A percentile compares a stretch with the other conserved stretches of the same genome.
These are phyloP conservation scores for Eucalyptus sp. DNA, from an alignment of 345 rosid genomes.

Conservation along the genomic window DNA sequence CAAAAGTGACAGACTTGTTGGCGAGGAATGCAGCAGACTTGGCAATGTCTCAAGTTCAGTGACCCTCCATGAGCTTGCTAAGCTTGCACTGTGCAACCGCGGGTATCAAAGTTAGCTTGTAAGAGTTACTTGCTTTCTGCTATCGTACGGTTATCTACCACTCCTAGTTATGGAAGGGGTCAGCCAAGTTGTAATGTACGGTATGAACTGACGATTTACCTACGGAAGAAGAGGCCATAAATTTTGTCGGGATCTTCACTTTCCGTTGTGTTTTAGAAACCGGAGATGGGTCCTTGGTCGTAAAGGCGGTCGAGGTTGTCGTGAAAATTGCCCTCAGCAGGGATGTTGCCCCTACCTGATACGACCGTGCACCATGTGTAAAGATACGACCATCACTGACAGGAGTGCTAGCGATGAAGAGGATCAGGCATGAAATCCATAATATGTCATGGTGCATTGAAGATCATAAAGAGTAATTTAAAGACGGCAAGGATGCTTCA, in stretches of 20 bases:
- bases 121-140: too few relatives aligned
- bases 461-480: background rate
- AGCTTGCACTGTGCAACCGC: accelerated
- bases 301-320: background rate
- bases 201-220: background rate
- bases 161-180: too few relatives aligned
- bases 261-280: background rate
- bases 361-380: background rate
- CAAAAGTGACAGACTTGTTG: too few relatives aligned
- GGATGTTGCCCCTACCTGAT: background rate
- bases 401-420: background rate
- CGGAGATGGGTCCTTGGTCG: background rate
- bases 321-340: background rate
- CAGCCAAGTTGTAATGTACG: too few relatives aligned
- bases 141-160: accelerated
- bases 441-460: too few relatives aligned
- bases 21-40: accelerated
- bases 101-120: too few relatives aligned
- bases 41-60: background rate
- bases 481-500: background rate
- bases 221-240: background rate
- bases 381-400: background rate
- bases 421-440: too few relatives aligned
- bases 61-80: background rate
- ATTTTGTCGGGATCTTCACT: background rate